Evolutionary conservation across 176 grass and related monocot genomes (phyloP), one percentile per base, ranked within the genome.

Genomic region (Musa beccarii): DNA sequence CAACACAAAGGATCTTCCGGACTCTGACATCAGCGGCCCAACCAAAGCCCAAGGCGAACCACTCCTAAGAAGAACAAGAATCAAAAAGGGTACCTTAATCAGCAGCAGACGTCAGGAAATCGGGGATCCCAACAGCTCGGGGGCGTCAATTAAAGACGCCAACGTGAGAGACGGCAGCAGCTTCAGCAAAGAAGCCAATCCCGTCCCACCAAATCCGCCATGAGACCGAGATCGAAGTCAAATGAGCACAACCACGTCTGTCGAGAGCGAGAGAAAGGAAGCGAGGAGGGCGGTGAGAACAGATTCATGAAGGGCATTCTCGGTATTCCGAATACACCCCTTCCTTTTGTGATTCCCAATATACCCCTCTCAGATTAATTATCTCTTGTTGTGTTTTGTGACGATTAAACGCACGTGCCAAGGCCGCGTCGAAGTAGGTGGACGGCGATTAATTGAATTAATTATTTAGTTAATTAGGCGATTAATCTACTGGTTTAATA

Each of bases 141-240:
- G 72, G 8, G 8, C 6, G 53, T 74, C 23, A 57, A 56, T 74
- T 54, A 53, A 53, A 74, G 22, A 10, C 52, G 21, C 51, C 8
- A 22, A 24, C 8, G 23, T 4, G 23, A 54, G 72, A 55, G 20
- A 5, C 57, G 22, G 7, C 53, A 15, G 22, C 22, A 55, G 14
- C 72, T 74, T 74, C 52, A 56, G 50, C 22, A 53, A 57, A 71
- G 68, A 71, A 71, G 19, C 68, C 19, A 71, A 49, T 20, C 1
- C 17, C 43, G 68, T 52, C 34, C 49, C 34, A 51, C 66, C 66
- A 68, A 68, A 68, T 34, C 66, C 49, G 43, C 43, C 19, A n/a
- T 51, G 20, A 17, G 68, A 52, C 19, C 68, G 63, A 43, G 34
- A 26, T 24, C 23, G 21, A 71, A 71, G 68, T 71, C 68, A 71